Percentiles rank a stretch among this genome's conserved stretches.
Evolutionary conservation across 129 eudicot genomes (phyloP).

Genomic region (Saussurea involucrata): DNA sequence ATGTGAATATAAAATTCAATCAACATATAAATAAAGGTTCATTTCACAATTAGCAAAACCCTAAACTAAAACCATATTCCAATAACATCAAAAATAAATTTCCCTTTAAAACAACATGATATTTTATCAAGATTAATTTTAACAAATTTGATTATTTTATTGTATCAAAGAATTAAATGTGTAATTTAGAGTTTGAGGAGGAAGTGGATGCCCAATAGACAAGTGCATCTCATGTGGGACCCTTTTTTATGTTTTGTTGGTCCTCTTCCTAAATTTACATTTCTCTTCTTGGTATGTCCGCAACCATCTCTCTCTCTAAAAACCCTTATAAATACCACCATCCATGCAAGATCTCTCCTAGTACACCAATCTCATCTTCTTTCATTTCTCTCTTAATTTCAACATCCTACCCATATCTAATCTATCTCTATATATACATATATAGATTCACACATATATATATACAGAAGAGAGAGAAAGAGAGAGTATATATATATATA

Average conservation of each 20-base stretch:
- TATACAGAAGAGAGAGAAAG: not conserved
- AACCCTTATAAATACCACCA: conserved; percentile 62
- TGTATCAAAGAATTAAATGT: too few relatives aligned
- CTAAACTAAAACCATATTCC: not conserved
- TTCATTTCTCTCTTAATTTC: conserved; percentile 21
- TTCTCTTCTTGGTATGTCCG: conserved; percentile 65
- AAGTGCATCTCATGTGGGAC: conserved; percentile 65
- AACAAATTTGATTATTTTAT: too few relatives aligned
- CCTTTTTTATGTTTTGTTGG: conserved; percentile 44
- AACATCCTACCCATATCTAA: conserved; percentile 17
- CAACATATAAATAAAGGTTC: not conserved
- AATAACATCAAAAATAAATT: not conserved
- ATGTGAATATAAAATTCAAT: not conserved
- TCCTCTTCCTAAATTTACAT: conserved; percentile 53
- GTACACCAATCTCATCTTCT: conserved; percentile 27
- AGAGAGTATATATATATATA: not conserved
- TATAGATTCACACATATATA: not conserved
- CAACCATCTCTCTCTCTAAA: conserved; percentile 40
- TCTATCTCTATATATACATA: not conserved
- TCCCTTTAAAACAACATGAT: not conserved
- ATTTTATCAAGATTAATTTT: not conserved
- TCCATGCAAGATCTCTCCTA: conserved; percentile 50
- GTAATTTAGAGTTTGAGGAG: not conserved
- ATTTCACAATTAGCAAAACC: not conserved
- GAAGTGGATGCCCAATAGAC: conserved; percentile 44